Base-by-base conservation (phyloP, 2,329 filamentous ascomycete species). In the Sarocladium brachiariae region DNA sequence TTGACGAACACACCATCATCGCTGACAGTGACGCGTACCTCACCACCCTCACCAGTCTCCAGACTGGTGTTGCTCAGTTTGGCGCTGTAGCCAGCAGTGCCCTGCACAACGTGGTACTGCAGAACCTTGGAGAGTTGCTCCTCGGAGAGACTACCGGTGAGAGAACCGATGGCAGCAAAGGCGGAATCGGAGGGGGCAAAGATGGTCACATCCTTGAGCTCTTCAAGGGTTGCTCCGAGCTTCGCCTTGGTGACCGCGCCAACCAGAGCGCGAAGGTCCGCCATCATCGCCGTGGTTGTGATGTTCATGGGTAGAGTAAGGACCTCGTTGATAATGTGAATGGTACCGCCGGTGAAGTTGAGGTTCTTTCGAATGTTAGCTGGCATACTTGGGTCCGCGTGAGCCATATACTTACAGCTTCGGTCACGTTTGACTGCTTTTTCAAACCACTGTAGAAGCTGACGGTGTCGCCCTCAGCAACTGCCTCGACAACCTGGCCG, bases 261-360 rank as follows among this genome's bases (percentile, higher is more conserved):
- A 19, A 68, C 64, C n/a, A 81, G 67, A 9, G 75, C 64, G n/a
- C 78, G 77, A 41, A 50, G 35, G 13, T 50, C 37, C 19, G 46
- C 37, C 9, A 34, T 34, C n/a, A 50, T 18, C n/a, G 49, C 49
- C 8, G 49, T 50, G 49, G 25, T 43, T 5, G 37, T 30, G 16
- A 61, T 35, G 55, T 61, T 59, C 52, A 52, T 46, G 35, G 59
- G 59, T 19, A 61, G 66, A 2, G 69, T 65, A 23, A 77, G 64
- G 23, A 77, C 65, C 2, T 67, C 67, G 63, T 77, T 71, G 57
- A 76, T 66, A n/a, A 75, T 61, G 53, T 78, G 74, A 33, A 77
- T 63, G 14, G 73, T 61, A n/a, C 74, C 73, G 45, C 70, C 70
- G 7, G 62, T 63, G 58, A 74, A 74, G 48, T 55, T 56, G 47